These are phyloP conservation scores for Pleurotus cornucopiae DNA, from an alignment of 768 basidiomycete genomes.

Conservation along the genomic window DNA sequence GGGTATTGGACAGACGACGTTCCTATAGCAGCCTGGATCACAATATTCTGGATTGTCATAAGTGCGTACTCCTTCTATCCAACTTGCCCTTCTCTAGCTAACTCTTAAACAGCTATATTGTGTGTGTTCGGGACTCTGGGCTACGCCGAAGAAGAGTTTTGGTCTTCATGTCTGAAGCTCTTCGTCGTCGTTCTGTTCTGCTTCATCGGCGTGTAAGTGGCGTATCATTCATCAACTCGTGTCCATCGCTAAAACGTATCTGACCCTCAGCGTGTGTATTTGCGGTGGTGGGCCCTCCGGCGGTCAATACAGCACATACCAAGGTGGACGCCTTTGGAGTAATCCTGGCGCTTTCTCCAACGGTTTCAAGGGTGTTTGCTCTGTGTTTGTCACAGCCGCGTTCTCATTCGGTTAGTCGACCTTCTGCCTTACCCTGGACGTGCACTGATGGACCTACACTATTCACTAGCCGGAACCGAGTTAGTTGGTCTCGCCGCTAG, in stretches of 20 bases:
- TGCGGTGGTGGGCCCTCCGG: conserved; percentile 36
- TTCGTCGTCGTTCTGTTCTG: conserved; percentile 42
- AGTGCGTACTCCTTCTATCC: conserved; percentile 16
- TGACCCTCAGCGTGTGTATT: conserved; percentile 29
- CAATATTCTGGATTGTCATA: conserved; percentile 38
- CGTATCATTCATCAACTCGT: background rate
- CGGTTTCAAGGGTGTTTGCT: conserved; percentile 42
- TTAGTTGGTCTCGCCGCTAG: conserved; percentile 41
- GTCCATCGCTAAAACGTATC: background rate
- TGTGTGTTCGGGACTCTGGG: conserved; percentile 41
- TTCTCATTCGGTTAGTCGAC: conserved; percentile 23
- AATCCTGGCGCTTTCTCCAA: conserved; percentile 39
- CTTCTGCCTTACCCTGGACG: background rate
- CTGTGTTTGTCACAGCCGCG: conserved; percentile 39
- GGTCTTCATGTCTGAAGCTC: conserved; percentile 47
- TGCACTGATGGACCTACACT: background rate
- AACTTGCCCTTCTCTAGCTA: background rate
- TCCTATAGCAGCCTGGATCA: conserved; percentile 40
- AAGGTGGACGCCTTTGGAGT: conserved; percentile 34
- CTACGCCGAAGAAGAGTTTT: conserved; percentile 46
- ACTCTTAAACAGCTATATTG: conserved; percentile 25
- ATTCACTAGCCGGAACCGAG: conserved; percentile 36
- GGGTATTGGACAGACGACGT: conserved; percentile 38
- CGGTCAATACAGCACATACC: conserved; percentile 29
- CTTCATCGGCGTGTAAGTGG: conserved; percentile 38